Base-by-base conservation (phyloP, 1,284 basidiomycete species). In the Malassezia sympodialis region DNA sequence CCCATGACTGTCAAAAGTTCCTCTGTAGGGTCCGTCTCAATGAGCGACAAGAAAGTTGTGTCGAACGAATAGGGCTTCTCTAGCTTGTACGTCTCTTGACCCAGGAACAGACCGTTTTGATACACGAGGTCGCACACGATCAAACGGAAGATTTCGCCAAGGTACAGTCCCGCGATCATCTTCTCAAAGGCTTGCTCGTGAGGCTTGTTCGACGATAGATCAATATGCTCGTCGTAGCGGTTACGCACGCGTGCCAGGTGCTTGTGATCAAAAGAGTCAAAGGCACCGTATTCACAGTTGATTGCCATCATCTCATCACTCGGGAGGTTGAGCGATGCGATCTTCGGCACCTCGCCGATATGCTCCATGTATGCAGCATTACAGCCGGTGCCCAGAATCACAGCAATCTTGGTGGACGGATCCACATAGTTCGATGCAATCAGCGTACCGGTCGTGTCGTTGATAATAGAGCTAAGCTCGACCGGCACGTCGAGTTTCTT, bases 1-100 rank as follows among this genome's bases (percentile, higher is more conserved):
- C 93, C 91, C 66, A 93, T 89, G 69, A 90, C 83, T 80, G 91
- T 96, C 48, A 96, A 81, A 39, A 96, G 82, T 75, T 98, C 93
- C 72, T 96, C 93, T n/a, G 93, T 98, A 2, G 88, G 85, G 76
- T 98, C 93, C 84, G 84, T 86, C 78, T 96, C 93, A 84, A 98
- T 96, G 53, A 96, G 80, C 44, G 87, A 90, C 58, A 98, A 79
- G 80, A 96, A 96, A 1, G 93, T 93, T 1, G 93, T 98, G 77
- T 98, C 93, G 71, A 98, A 86, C 81, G 65, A 84, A 75, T 93
- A 90, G 7, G 89, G 81, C 66, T 83, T 88, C 77, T 96, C 90
- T 49, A 96, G 82, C 79, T 96, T 96, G 82, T 96, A 94, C 1
- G 91, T 94, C 77, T 76, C 89, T 78, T 96, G 93, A 39, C 93